phyloP scores from a whole-genome alignment of 2,329 filamentous ascomycete species.

The Phyllosticta citribraziliensis region DNA sequence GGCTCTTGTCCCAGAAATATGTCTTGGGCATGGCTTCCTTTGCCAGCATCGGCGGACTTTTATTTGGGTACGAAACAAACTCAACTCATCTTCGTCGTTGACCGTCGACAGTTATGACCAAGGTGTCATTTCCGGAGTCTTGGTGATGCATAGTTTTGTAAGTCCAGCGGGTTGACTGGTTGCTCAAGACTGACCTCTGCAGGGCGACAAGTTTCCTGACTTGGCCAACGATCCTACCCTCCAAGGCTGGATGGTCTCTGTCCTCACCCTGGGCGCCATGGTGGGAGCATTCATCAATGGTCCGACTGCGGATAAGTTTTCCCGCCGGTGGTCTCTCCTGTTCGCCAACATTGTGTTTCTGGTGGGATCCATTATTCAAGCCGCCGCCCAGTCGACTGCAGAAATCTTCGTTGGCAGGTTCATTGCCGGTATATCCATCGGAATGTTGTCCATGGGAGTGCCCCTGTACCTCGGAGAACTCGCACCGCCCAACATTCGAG shows the following conservation, averaged over 20 bases:
- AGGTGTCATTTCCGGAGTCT: slow-evolving; percentile 62
- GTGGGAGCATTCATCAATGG: slow-evolving; percentile 29
- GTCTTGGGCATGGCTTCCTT: slow-evolving; percentile 8
- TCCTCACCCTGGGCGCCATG: slow-evolving; percentile 20
- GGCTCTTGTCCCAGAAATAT: slow-evolving; percentile 2
- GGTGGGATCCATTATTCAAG: slow-evolving; percentile 21
- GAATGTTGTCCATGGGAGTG: slow-evolving; percentile 1
- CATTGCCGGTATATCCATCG: background rate
- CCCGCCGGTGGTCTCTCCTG: slow-evolving; percentile 1
- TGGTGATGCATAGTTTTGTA: slow-evolving; percentile 40
- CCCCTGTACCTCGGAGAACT: slow-evolving; percentile 1
- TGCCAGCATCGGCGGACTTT: slow-evolving; percentile 6
- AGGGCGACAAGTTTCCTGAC: background rate
- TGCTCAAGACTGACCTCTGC: background rate
- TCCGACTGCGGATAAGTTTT: slow-evolving; percentile 23
- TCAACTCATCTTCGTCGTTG: background rate
- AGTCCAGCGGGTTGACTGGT: too few relatives aligned
- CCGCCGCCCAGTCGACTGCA: slow-evolving; percentile 18
- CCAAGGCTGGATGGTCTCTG: background rate
- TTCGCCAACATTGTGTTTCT: slow-evolving; percentile 18
- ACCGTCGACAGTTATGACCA: background rate
- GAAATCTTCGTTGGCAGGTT: slow-evolving; percentile 15
- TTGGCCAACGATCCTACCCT: background rate
- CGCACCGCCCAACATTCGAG: slow-evolving; percentile 20
- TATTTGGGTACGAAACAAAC: background rate